Conservation (phyloP, 2,329 filamentous ascomycete species). For the Chrysoporthe deuterocubensis region DNA sequence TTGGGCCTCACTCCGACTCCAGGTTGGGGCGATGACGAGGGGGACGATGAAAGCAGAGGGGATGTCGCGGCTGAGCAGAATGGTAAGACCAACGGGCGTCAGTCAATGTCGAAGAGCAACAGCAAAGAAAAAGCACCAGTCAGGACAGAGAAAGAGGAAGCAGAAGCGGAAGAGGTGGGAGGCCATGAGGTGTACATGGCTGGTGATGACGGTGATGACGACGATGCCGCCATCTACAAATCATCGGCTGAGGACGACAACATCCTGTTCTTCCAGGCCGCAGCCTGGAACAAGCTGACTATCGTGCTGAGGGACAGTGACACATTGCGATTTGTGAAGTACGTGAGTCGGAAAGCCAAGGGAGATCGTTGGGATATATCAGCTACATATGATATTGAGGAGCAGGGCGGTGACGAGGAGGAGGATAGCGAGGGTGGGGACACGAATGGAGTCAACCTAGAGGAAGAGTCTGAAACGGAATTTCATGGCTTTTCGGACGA, state of each 20-base stretch:
- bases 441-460: constrained; percentile 32
- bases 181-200: constrained; percentile 95
- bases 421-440: constrained; percentile 39
- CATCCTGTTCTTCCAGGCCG: constrained; percentile 66
- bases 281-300: constrained; percentile 86
- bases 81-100: constrained; percentile 39
- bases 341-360: constrained; percentile 79
- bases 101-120: constrained; percentile 40
- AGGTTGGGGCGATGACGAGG: constrained; percentile 80
- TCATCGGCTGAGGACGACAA: constrained; percentile 76
- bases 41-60: constrained; percentile 52
- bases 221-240: constrained; percentile 84
- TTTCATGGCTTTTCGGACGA: constrained; percentile 61
- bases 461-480: constrained; percentile 57
- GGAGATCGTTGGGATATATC: constrained; percentile 94
- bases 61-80: constrained; percentile 45
- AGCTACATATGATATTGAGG: constrained; percentile 74
- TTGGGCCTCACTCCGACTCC: constrained; percentile 82
- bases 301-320: constrained; percentile 88
- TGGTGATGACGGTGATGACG: constrained; percentile 71
- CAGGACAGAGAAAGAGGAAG: constrained; percentile 33
- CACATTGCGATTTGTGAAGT: constrained; percentile 93
- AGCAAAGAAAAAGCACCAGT: constrained; percentile 37
- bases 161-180: constrained; percentile 61
- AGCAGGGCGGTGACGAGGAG: constrained; percentile 50